phyloP scores from a whole-genome alignment of 441 rosid species.

The Geranium incanum region DNA sequence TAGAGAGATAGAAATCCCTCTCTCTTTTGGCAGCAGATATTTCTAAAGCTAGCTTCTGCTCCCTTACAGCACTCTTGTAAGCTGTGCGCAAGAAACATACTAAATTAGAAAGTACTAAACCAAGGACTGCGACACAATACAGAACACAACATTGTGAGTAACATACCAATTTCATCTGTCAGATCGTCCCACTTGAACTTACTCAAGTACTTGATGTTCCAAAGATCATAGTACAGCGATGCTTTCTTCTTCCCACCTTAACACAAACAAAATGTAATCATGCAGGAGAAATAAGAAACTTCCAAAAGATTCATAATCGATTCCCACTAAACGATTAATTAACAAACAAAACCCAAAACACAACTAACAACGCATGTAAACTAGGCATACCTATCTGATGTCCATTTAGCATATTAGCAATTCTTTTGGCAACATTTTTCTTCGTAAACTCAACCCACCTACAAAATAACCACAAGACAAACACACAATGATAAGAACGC shows the following conservation, averaged over 20 bases:
- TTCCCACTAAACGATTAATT: too few relatives aligned
- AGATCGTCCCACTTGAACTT: conserved; percentile 97
- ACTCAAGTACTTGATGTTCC: conserved; percentile 91
- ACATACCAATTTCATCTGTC: conserved; percentile 70
- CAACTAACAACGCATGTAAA: background rate
- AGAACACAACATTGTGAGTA: conserved; percentile 11
- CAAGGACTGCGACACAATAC: conserved; percentile 7
- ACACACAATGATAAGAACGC: background rate
- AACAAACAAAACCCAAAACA: background rate
- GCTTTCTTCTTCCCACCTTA: conserved; percentile 88
- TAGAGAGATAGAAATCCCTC: conserved; percentile 68
- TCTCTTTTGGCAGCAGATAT: conserved; percentile 86
- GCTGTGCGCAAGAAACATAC: conserved; percentile 50
- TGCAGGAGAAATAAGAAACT: background rate
- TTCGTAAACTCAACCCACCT: conserved; percentile 92
- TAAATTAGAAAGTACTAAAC: conserved; percentile 21
- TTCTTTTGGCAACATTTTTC: conserved; percentile 65
- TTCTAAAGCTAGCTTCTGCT: conserved; percentile 77
- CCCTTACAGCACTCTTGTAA: conserved; percentile 60
- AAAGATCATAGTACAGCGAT: conserved; percentile 60
- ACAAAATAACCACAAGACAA: conserved; percentile 19
- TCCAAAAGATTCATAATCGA: background rate
- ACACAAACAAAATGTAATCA: conserved; percentile 16
- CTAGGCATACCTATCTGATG: conserved; percentile 64
- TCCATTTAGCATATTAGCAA: conserved; percentile 75